Conservation (phyloP, 2,329 filamentous ascomycete genomes). For the Pyricularia pennisetigena region DNA sequence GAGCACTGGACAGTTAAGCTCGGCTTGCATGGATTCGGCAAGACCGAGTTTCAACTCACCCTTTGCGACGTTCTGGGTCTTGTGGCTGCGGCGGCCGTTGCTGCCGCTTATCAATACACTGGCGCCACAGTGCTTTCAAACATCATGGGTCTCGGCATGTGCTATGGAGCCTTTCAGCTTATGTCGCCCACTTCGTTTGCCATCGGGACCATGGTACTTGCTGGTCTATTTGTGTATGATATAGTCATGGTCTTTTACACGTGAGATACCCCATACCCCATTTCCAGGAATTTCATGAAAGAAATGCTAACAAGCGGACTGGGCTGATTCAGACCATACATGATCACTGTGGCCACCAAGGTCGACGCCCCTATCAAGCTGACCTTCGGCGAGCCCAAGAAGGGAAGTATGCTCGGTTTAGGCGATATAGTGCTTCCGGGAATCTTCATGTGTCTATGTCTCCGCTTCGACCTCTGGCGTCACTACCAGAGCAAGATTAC, state of each 20-base stretch:
- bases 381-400: conserved; percentile 59
- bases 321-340: conserved; percentile 49
- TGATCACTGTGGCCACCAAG: conserved; percentile 79
- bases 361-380: conserved; percentile 92
- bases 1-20: conserved; percentile 41
- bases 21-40: conserved; percentile 39
- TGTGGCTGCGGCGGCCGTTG: conserved; percentile 40
- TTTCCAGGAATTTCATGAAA: neutral
- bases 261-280: neutral
- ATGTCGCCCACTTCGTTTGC: conserved; percentile 84
- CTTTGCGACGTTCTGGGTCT: conserved; percentile 48
- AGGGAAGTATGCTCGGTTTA: conserved; percentile 73
- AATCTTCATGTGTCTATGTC: conserved; percentile 76
- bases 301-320: neutral
- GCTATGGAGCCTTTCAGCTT: conserved; percentile 70
- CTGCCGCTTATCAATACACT: conserved; percentile 59
- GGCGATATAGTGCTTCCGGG: conserved; percentile 93
- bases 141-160: conserved; percentile 77
- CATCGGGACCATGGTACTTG: conserved; percentile 69
- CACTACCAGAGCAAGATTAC: conserved; percentile 63
- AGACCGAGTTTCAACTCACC: conserved; percentile 36
- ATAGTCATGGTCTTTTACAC: conserved; percentile 85
- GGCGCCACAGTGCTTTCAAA: conserved; percentile 58
- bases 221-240: conserved; percentile 85
- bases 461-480: conserved; percentile 85